Evolutionary conservation across 371 early-diverging fungal species (phyloP).

Genomic region (Fennellomyces sp.): DNA sequence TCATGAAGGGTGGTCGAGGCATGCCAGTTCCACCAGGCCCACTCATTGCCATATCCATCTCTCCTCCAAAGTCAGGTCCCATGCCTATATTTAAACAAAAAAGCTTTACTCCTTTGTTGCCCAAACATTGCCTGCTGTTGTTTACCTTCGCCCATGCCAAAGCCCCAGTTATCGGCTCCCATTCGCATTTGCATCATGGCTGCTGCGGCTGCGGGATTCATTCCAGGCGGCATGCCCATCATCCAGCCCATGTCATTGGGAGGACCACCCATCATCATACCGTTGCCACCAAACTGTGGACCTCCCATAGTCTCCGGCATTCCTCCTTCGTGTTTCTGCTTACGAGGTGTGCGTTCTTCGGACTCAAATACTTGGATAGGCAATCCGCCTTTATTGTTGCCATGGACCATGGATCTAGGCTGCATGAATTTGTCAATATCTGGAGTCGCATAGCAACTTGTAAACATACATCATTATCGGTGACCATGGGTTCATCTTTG

Average conservation of each 20-base stretch:
- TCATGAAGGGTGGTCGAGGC: conserved; percentile 40
- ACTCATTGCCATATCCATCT: conserved; percentile 20
- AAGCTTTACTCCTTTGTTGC: too few relatives aligned
- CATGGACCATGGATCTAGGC: too few relatives aligned
- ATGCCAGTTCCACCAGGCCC: conserved; percentile 17
- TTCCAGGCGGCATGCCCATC: conserved; percentile 41
- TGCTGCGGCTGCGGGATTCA: conserved; percentile 28
- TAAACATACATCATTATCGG: neutral
- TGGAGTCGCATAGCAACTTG: too few relatives aligned
- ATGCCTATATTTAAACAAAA: conserved; percentile 4
- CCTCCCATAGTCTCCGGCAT: conserved; percentile 14
- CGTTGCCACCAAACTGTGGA: conserved; percentile 28
- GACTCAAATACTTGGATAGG: conserved; percentile 37
- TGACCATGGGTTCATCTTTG: neutral
- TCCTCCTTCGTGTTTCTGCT: conserved; percentile 13
- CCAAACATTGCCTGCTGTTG: neutral
- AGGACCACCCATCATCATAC: conserved; percentile 19
- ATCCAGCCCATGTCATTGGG: conserved; percentile 43
- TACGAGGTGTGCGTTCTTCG: conserved; percentile 28
- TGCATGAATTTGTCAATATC: too few relatives aligned
- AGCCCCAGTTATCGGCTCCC: conserved; percentile 15
- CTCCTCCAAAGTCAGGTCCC: conserved; percentile 13
- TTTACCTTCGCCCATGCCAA: conserved; percentile 24
- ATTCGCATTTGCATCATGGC: conserved; percentile 33
- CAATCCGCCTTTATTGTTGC: conserved; percentile 21